Percentiles rank a stretch among this genome's conserved stretches.
phyloP scores from a whole-genome alignment of 768 basidiomycete genomes.

The Pleurotus giganteus region DNA sequence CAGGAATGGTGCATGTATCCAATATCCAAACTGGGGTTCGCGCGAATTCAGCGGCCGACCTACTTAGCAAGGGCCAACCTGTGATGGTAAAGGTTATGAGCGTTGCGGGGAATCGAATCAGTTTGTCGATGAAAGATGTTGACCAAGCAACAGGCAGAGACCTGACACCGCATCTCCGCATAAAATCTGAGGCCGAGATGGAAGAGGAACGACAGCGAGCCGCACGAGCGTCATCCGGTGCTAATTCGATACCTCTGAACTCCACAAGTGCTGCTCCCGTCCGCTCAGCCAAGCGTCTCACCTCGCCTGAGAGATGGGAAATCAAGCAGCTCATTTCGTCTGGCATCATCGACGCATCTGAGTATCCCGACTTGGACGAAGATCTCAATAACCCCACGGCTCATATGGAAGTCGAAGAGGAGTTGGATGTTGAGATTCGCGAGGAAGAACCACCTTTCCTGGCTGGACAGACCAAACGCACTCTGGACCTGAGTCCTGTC shows the following conservation, averaged over 20 bases:
- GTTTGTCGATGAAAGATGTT: slow-evolving; percentile 97
- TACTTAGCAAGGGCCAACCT: slow-evolving; percentile 77
- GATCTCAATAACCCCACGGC: slow-evolving; percentile 75
- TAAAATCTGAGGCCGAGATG: slow-evolving; percentile 92
- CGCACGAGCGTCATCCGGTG: slow-evolving; percentile 68
- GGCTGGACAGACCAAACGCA: slow-evolving; percentile 93
- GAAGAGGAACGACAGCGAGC: slow-evolving; percentile 73
- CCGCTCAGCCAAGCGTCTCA: slow-evolving; percentile 84
- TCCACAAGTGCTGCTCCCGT: slow-evolving; percentile 52
- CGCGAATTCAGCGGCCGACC: slow-evolving; percentile 83
- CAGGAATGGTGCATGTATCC: slow-evolving; percentile 98
- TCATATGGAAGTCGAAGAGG: slow-evolving; percentile 90
- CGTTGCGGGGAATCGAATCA: slow-evolving; percentile 74
- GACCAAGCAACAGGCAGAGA: slow-evolving; percentile 90
- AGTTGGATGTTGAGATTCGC: slow-evolving; percentile 93
- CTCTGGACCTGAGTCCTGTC: slow-evolving; percentile 93
- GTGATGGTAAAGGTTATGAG: slow-evolving; percentile 99
- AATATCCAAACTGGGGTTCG: slow-evolving; percentile 84
- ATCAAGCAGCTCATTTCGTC: slow-evolving; percentile 98
- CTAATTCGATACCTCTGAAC: slow-evolving; percentile 83
- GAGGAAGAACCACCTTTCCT: slow-evolving; percentile 98
- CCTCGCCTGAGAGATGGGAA: slow-evolving; percentile 98
- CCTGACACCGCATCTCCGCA: slow-evolving; percentile 90
- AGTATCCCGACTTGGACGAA: slow-evolving; percentile 92
- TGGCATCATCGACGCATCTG: slow-evolving; percentile 86